Evolutionary conservation across 1,139 yeast genomes (phyloP), one percentile per base, ranked within the genome.

Genomic region (Blastobotrys capitulatus): DNA sequence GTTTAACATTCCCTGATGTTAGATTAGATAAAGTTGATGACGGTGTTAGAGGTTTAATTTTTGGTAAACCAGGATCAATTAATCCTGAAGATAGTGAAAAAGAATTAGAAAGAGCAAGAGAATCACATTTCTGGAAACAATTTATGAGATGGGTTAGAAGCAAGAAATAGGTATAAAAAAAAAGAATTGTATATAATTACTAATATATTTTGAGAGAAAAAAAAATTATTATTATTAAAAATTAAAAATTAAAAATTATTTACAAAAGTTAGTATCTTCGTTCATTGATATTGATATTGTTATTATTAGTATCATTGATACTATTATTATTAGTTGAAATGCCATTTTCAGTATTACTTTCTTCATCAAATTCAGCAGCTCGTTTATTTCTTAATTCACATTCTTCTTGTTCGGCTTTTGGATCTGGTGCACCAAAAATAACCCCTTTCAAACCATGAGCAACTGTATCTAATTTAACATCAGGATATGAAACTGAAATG

Each of bases 21-120:
- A 29, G 46, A 12, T 48, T 52, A 18, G 50, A 46, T 18, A 29
- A 31, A 10, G 38, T 46, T 22, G 29, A 48, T 34, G 47, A 43
- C 25, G 50, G 50, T 2, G 12, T 46, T 19, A 46, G 31, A 40
- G 48, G 48, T 19, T 13, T 46, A 18, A 20, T 46, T 16, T 39
- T 46, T 34, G 44, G 48, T 7, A 29, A 19, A 6, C 18, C 39
- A 5, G 38, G 25, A 34, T 19, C 26, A 2, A 12, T 3, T 6
- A 13, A 10, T 7, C 6, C 6, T 4, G 43, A 40, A 20, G 43
- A 40, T 29, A 16, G 10, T 16, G 38, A 35, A 19, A 35, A 35
- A 19, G 38, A 35, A 29, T 13, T 29, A 29, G 10, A 29, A 29
- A 6, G 32, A 64, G 88, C 86, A 44, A 26, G 38, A 39, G 34